phyloP scores from a whole-genome alignment of 106 monocot species.

The Dendrobium huoshanense region DNA sequence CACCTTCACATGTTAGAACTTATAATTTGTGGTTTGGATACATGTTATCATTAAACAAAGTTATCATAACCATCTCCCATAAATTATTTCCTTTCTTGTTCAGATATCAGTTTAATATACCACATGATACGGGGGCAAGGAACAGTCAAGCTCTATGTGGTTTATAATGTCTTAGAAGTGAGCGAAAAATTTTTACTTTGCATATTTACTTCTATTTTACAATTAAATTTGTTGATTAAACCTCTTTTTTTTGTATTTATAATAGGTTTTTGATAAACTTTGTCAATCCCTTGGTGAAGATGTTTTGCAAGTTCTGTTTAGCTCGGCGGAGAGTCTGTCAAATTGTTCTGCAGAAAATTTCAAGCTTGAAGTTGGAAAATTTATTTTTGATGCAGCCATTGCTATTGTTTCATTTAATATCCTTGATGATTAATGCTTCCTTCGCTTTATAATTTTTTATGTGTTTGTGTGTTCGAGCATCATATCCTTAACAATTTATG shows the following conservation, averaged over 20 bases:
- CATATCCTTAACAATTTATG: neutral
- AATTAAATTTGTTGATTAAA: constrained; percentile 7
- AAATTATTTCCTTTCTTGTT: neutral
- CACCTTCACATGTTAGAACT: neutral
- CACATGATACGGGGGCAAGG: constrained; percentile 98
- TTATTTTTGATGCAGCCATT: constrained; percentile 67
- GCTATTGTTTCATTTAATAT: constrained; percentile 88
- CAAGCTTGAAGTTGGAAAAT: constrained; percentile 54
- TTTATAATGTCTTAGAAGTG: constrained; percentile 98
- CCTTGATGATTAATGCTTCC: constrained; percentile 33
- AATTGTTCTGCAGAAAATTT: constrained; percentile 53
- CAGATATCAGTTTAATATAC: constrained; percentile 97
- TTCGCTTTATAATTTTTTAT: neutral
- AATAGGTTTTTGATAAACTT: constrained; percentile 92
- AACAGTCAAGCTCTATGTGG: constrained; percentile 85
- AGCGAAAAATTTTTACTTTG: constrained; percentile 16
- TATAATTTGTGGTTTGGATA: neutral
- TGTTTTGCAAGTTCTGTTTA: constrained; percentile 93
- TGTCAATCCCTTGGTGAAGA: constrained; percentile 97
- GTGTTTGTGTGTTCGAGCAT: neutral
- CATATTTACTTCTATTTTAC: neutral
- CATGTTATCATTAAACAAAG: neutral
- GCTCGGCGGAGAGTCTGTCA: constrained; percentile 86
- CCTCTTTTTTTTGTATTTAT: constrained; percentile 9
- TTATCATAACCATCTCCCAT: neutral